A percentile compares a stretch with the other conserved stretches of the same genome.
phyloP scores from a whole-genome alignment of 495 filamentous ascomycete genomes.

The Melanomma pulvis-pyrius region DNA sequence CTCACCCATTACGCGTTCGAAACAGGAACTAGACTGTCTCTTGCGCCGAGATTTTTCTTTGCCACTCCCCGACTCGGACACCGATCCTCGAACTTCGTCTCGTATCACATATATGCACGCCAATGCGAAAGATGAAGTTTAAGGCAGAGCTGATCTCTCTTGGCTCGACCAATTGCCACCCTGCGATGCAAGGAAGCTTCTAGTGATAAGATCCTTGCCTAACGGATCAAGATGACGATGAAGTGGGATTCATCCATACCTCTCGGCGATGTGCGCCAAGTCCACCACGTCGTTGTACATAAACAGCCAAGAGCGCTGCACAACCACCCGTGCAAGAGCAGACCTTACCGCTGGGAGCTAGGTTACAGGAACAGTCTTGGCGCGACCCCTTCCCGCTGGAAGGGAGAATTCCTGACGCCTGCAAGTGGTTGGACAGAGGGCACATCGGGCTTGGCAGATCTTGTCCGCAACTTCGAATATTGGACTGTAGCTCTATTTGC shows the following conservation, averaged over 20 bases:
- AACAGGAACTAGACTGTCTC: background rate
- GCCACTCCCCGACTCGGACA: background rate
- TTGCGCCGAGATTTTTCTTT: background rate
- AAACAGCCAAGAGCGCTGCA: constrained; percentile 22
- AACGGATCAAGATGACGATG: background rate
- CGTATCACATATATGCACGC: background rate
- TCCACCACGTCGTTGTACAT: background rate
- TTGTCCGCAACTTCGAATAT: constrained; percentile 5
- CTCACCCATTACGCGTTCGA: background rate
- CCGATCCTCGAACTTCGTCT: background rate
- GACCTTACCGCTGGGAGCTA: constrained; percentile 9
- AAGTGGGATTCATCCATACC: background rate
- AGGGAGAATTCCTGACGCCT: constrained; percentile 9
- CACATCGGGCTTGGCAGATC: constrained; percentile 25
- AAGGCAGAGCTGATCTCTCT: background rate
- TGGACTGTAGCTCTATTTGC: background rate
- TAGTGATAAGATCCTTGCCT: constrained; percentile 7
- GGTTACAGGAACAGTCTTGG: constrained; percentile 14
- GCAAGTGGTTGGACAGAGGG: background rate
- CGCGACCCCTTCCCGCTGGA: background rate
- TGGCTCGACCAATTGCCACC: background rate
- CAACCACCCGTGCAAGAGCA: constrained; percentile 5
- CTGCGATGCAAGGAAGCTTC: background rate
- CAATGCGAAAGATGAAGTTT: background rate
- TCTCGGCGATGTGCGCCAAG: too few relatives aligned